Conservation (phyloP, 129 eudicot species). For the Pseudognaphalium luteoalbum region DNA sequence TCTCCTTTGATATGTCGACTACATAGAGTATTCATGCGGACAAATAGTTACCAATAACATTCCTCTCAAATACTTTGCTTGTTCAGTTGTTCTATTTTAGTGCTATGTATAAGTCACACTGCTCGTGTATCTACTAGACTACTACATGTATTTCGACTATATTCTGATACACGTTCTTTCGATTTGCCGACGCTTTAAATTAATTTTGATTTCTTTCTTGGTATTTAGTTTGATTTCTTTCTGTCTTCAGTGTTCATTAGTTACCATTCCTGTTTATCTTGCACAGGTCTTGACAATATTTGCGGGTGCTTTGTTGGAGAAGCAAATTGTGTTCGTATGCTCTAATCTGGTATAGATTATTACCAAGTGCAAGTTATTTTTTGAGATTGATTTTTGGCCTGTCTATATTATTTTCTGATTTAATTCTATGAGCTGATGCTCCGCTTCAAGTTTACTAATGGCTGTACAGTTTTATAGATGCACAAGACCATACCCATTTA, state of each 20-base stretch:
- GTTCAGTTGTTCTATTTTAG: background rate
- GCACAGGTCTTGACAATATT: constrained; percentile 81
- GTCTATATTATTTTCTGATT: constrained; percentile 4
- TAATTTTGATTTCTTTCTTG: background rate
- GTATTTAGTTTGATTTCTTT: background rate
- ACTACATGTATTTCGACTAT: background rate
- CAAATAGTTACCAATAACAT: constrained; percentile 6
- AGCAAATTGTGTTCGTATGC: constrained; percentile 84
- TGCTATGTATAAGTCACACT: background rate
- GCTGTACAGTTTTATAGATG: constrained; percentile 16
- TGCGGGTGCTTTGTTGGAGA: constrained; percentile 94
- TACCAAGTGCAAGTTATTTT: background rate
- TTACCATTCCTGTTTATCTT: constrained; percentile 26
- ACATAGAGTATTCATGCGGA: background rate
- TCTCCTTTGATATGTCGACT: background rate
- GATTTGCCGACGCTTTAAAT: background rate
- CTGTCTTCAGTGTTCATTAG: constrained; percentile 8
- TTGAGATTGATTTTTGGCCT: constrained; percentile 10
- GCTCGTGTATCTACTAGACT: background rate
- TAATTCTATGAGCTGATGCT: background rate
- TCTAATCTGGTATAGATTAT: constrained; percentile 65
- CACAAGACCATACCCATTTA: constrained; percentile 1
- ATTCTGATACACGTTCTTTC: background rate
- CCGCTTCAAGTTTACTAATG: constrained; percentile 14
- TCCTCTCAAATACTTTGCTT: background rate